Evolutionary conservation across 495 filamentous ascomycete genomes (phyloP), one percentile per base, ranked within the genome.

Genomic region (Podospora conica): DNA sequence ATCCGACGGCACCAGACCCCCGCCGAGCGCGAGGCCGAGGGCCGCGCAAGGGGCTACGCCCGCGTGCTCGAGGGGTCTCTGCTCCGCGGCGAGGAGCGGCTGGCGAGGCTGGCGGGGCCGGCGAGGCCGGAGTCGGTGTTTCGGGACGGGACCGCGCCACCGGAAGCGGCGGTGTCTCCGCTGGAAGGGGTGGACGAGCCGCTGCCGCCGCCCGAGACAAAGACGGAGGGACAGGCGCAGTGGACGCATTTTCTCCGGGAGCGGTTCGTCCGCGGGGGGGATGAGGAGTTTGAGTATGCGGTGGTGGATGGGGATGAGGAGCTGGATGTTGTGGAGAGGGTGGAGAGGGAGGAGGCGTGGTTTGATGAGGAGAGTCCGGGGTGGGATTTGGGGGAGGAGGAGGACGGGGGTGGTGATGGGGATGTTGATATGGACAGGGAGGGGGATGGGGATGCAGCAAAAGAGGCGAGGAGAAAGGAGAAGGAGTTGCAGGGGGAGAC

Each of bases 1-100:
- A 85, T 96, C 70, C 87, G 90, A 55, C 88, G 88, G 66, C 93
- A 93, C 75, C 91, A 91, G 61, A 86, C 86, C 3, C 74, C 88
- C 15, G 81, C 83, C 15, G 91, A 96, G 77, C 83, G 90, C 61
- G 88, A 92, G 74, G 83, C 81, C 15, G 88, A 91, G 66, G 90
- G 88, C 12, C 84, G 84, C 15, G 79, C 76, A 3, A 91, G 90
- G 72, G 91, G 91, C 1, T 93, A 91, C 71, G 86, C 88, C 3
- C 88, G 90, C 12, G 78, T 87, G 3, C 81, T 94, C 0, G 87
- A 93, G 71, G 84, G 89, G 1, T 90, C 91, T 68, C 75, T 94
- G 0, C 67, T 85, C 29, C 86, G 91, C 10, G 88, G 89, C 0
- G 90, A 94, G 71, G 90, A 88, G 28, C 88, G 89, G 70, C 79